Evolutionary conservation across 495 filamentous ascomycete genomes (phyloP), one percentile per base, ranked within the genome.

Genomic region (Podospora sp.): DNA sequence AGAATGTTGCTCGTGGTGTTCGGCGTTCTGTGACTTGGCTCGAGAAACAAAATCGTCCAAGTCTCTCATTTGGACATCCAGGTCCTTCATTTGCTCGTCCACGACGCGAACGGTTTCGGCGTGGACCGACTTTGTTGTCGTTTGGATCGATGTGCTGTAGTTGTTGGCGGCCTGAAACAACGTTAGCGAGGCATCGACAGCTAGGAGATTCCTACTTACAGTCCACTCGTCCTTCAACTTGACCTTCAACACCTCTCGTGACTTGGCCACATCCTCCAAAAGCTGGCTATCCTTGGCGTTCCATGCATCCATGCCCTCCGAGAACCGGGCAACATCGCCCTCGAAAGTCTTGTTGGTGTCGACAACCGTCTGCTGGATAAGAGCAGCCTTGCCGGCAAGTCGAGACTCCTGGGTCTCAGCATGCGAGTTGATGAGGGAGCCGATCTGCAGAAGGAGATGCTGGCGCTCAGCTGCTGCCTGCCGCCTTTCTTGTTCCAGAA

Each of bases 81-180:
- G 90, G 65, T 96, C 89, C 49, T 84, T 84, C 80, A 97, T 90
- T 76, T 98, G 96, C 26, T 89, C 89, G 73, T 94, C 91, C 11
- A 97, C 94, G 70, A 96, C 95, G 0, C 88, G 88, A 21, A 97
- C 87, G 0, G 94, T 96, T 77, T 96, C 90, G n/a, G 91, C 90
- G 67, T 98, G 93, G 11, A 98, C 92, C 0, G 92, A 91, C 63
- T 91, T 89, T 0, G 94, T 96, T 0, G 91, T 89, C 1, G 84
- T 84, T 68, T 92, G 90, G 67, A 98, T 93, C 2, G 91, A 88
- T 0, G 79, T 85, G 69, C 91, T 94, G 70, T 92, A 90, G 68
- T 90, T 85, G 67, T 94, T 91, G 26, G 94, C 92, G 14, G 78
- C 74, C 91, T 95, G 64, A 5, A 22, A 53, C 16, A 69, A 5